Conservation (phyloP, 495 filamentous ascomycete genomes). For the Podospora conica region DNA sequence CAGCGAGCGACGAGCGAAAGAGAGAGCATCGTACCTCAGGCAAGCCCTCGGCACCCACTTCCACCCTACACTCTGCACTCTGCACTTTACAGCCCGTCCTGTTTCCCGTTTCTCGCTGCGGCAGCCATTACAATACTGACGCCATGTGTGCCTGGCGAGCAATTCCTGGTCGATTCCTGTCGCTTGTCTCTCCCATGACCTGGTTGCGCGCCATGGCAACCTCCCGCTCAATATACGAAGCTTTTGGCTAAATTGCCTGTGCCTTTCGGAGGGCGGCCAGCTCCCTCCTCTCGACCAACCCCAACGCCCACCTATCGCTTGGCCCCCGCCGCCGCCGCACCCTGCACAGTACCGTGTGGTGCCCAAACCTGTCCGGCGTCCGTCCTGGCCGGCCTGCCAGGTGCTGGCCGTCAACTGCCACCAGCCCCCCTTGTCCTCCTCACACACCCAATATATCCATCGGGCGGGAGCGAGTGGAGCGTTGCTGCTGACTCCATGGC, state of each 20-base stretch:
- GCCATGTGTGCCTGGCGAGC: constrained; percentile 4
- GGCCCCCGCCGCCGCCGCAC: constrained; percentile 7
- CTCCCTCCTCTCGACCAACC: constrained; percentile 13
- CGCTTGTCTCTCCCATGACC: constrained; percentile 22
- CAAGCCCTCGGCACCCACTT: background rate
- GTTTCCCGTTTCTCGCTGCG: constrained; percentile 2
- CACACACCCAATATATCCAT: constrained; percentile 18
- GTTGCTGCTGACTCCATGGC: background rate
- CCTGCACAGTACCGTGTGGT: constrained; percentile 5
- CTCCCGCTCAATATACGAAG: constrained; percentile 23
- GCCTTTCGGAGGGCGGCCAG: constrained; percentile 20
- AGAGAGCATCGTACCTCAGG: background rate
- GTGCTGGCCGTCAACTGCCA: constrained; percentile 14
- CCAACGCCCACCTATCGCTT: constrained; percentile 11
- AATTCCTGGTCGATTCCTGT: constrained; percentile 16
- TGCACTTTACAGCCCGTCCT: background rate
- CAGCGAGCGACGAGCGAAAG: background rate
- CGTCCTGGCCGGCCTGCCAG: constrained; percentile 2
- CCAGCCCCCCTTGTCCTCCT: constrained; percentile 2
- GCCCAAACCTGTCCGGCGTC: background rate
- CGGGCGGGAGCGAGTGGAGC: constrained; percentile 5
- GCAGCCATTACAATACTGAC: constrained; percentile 2
- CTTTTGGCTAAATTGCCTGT: constrained; percentile 32
- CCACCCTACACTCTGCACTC: background rate
- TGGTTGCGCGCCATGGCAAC: constrained; percentile 22